Evolutionary conservation across 2,329 filamentous ascomycete genomes (phyloP), one percentile per base, ranked within the genome.

Genomic region (Kalaharituber pfeilii): DNA sequence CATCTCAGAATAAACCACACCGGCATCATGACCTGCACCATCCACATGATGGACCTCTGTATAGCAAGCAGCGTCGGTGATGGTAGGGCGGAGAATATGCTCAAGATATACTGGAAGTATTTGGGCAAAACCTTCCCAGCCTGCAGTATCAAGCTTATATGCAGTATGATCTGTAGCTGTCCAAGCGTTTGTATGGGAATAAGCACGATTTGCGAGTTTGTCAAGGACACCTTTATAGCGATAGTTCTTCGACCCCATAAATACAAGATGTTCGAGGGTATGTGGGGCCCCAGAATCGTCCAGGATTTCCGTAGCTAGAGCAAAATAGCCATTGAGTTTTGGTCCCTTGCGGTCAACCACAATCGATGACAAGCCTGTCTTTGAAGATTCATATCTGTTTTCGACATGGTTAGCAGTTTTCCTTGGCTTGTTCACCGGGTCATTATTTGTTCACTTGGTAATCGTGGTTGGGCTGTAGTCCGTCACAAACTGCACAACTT

Each of bases 1-100:
- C 91, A 98, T 98, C 69, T 98, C 91, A 0, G 89, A 95, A 69
- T 98, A 98, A 7, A 98, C 91, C 1, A 95, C 88, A 59, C 87
- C 91, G 42, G 91, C 91, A 74, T 98, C 91, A 59, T 96, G 84
- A 54, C 91, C 91, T 61, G 85, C 80, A 15, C 86, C 89, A 66
- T 98, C 86, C 53, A 98, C 78, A 67, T 98, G 91, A 71, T 94
- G 87, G 1, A 98, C 91, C 68, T 98, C 91, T 2, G 91, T 98
- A 60, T 89, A 82, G 66, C 93, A 95, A 9, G 80, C 86, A 54
- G 88, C 84, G 67, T 98, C 89, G 0, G 88, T 96, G 57, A 98
- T 73, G 6, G 86, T 94, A 0, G 91, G 91, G 7, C 93, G 73
- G 58, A 98, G 78, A 28, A 98, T 76, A 70, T 98, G 91, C 68